phyloP scores from a whole-genome alignment of 768 basidiomycete genomes.

The Termitomyces sp. region DNA sequence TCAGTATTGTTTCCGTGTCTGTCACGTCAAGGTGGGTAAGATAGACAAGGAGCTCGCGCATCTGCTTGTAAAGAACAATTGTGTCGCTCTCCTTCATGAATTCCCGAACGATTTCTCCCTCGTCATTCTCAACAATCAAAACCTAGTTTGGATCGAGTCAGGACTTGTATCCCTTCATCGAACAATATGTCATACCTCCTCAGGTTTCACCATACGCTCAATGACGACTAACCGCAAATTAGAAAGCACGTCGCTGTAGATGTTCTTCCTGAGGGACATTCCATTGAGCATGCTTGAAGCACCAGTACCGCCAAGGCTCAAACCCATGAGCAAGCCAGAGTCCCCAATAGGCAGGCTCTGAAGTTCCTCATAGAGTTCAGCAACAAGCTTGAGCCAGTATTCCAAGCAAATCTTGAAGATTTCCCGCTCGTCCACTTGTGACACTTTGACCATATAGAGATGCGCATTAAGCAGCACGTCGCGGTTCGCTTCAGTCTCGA shows the following conservation, averaged over 20 bases:
- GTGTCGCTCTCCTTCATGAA: constrained; percentile 99
- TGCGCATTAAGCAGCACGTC: constrained; percentile 96
- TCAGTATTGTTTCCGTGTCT: constrained; percentile 96
- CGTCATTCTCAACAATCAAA: constrained; percentile 97
- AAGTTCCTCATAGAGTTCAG: constrained; percentile 96
- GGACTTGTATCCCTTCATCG: background rate
- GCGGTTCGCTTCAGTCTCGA: constrained; percentile 86
- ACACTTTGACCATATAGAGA: constrained; percentile 96
- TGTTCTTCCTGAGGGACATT: constrained; percentile 84
- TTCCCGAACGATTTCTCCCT: constrained; percentile 98
- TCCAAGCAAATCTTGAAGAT: constrained; percentile 99
- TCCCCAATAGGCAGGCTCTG: constrained; percentile 88
- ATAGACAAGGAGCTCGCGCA: constrained; percentile 97
- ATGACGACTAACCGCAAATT: constrained; percentile 95
- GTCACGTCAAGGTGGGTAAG: constrained; percentile 94
- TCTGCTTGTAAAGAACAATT: constrained; percentile 97
- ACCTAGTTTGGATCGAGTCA: constrained; percentile 45
- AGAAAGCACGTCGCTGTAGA: constrained; percentile 91
- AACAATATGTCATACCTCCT: constrained; percentile 61
- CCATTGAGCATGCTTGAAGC: constrained; percentile 66
- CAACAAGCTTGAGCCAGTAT: constrained; percentile 95
- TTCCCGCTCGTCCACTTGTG: constrained; percentile 96
- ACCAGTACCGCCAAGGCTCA: constrained; percentile 72
- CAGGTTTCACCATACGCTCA: constrained; percentile 99
- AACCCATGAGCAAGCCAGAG: constrained; percentile 79